Evolutionary conservation across 306 rosid species (phyloP).

Genomic region (Pyrus pyrifolia): DNA sequence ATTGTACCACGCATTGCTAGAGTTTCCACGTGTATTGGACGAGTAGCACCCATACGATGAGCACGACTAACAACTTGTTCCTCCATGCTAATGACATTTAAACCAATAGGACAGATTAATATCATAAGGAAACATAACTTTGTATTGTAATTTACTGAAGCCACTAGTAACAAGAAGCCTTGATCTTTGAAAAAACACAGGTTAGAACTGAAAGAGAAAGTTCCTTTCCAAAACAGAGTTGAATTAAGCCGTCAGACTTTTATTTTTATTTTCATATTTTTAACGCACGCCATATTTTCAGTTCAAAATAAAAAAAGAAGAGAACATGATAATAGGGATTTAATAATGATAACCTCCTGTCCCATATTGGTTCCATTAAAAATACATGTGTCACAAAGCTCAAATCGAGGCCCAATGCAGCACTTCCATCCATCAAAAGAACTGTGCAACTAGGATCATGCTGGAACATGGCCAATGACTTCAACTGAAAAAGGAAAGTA

Average conservation of each 20-base stretch:
- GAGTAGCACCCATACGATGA: constrained; percentile 99
- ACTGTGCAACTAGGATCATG: constrained; percentile 76
- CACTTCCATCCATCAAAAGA: constrained; percentile 98
- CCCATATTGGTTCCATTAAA: constrained; percentile 99
- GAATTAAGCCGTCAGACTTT: not conserved
- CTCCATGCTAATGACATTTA: constrained; percentile 63
- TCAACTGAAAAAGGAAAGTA: constrained; percentile 54
- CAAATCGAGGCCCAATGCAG: constrained; percentile 95
- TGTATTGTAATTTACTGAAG: not conserved
- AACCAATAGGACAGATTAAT: constrained; percentile 8
- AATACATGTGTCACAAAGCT: constrained; percentile 88
- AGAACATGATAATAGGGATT: not conserved
- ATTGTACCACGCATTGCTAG: constrained; percentile 88
- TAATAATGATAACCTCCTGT: constrained; percentile 55
- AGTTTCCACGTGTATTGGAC: constrained; percentile 90
- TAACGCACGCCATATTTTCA: not conserved
- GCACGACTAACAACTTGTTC: constrained; percentile 99
- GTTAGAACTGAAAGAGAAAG: not conserved
- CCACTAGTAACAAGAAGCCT: not conserved
- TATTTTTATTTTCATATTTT: not conserved
- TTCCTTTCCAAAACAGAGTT: not conserved
- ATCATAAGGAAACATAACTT: not conserved
- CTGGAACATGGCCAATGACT: constrained; percentile 75
- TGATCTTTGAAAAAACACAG: not conserved
- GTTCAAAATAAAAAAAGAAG: not conserved